These are phyloP conservation scores for Pigoraptor vietnamica DNA, from an alignment of 78 protist genomes.

Conservation along the genomic window DNA sequence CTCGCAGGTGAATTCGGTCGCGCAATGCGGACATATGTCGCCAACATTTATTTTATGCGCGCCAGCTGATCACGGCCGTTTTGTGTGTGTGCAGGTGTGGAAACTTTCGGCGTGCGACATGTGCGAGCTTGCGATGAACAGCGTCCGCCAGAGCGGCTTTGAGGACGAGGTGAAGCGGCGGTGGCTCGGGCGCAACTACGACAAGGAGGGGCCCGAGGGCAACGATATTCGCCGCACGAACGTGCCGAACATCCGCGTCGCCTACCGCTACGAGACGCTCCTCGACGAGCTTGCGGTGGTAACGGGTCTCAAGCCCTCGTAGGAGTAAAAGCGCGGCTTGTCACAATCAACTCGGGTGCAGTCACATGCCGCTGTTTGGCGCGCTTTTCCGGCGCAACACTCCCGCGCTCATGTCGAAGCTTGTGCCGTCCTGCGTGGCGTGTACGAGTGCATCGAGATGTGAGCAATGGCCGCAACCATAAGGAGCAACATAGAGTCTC, in stretches of 20 bases:
- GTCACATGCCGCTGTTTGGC: neutral
- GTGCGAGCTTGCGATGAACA: conserved; percentile 92
- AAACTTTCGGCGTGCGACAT: conserved; percentile 79
- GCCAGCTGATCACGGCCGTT: neutral
- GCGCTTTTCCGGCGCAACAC: neutral
- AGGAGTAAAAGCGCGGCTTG: neutral
- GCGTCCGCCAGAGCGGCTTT: conserved; percentile 82
- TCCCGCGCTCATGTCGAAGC: neutral
- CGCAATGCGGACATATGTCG: no score
- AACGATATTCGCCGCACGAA: conserved; percentile 63
- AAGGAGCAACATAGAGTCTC: neutral
- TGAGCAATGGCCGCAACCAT: neutral
- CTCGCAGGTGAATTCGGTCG: conserved; percentile 12
- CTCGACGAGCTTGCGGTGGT: conserved; percentile 35
- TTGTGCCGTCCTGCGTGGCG: neutral
- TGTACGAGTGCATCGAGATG: neutral
- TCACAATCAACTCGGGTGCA: neutral
- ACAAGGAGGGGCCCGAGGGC: conserved; percentile 25
- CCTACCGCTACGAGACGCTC: conserved; percentile 71
- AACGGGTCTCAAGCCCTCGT: neutral
- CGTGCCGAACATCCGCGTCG: conserved; percentile 75
- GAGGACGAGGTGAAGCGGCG: conserved; percentile 26
- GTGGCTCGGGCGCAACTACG: conserved; percentile 73
- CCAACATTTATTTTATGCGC: no score
- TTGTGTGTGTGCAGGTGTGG: conserved; percentile 57